Percentiles rank a stretch among this genome's conserved stretches.
These are phyloP conservation scores for Exophiala oligosperma DNA, from an alignment of 2,329 filamentous ascomycete genomes.

Conservation along the genomic window DNA sequence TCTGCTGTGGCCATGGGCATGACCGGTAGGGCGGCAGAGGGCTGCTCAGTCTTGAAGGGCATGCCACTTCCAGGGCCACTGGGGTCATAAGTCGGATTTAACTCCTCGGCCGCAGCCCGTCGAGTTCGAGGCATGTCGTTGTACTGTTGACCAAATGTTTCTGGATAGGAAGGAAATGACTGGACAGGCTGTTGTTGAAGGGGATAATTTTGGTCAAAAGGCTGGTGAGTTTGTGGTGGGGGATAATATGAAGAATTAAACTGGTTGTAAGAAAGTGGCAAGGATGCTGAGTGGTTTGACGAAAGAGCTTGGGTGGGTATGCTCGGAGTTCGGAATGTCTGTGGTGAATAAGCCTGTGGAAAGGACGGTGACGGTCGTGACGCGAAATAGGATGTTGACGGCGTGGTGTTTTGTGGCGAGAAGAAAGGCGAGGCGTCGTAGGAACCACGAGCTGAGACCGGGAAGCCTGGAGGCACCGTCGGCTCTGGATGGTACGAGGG, in stretches of 20 bases:
- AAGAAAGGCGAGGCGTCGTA: constrained; percentile 51
- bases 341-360: constrained; percentile 11
- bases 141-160: constrained; percentile 21
- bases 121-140: constrained; percentile 46
- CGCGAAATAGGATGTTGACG: constrained; percentile 28
- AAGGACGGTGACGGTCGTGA: constrained; percentile 4
- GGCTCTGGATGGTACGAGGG: constrained; percentile 34
- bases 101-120: constrained; percentile 36
- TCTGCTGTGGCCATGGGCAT: constrained; percentile 14
- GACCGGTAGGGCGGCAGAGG: constrained; percentile 10
- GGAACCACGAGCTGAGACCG: constrained; percentile 38
- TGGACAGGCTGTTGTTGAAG: background rate
- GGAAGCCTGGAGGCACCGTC: constrained; percentile 33
- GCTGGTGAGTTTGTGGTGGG: constrained; percentile 40
- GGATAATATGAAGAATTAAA: constrained; percentile 21
- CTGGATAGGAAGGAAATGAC: constrained; percentile 2
- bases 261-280: constrained; percentile 30
- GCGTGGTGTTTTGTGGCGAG: constrained; percentile 33
- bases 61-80: constrained; percentile 6
- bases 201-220: constrained; percentile 17
- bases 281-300: constrained; percentile 31
- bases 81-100: constrained; percentile 25
- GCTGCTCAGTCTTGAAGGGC: constrained; percentile 10
- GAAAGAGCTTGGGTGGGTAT: constrained; percentile 10
- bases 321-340: constrained; percentile 17